phyloP scores from a whole-genome alignment of 768 basidiomycete species.

The Kwoniella europaea region DNA sequence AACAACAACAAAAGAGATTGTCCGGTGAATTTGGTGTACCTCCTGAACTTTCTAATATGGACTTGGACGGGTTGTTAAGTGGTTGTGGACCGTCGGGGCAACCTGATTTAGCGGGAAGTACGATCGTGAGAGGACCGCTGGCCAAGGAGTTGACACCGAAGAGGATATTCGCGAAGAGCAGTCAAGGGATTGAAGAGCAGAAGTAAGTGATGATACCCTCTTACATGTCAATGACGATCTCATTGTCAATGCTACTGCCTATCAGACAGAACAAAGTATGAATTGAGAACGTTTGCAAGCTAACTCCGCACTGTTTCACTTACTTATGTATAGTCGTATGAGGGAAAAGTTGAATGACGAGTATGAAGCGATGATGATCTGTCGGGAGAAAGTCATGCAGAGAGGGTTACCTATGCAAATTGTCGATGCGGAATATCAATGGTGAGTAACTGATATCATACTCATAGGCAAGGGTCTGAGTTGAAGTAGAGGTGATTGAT shows the following conservation, averaged over 20 bases:
- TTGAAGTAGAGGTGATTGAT: too few relatives aligned
- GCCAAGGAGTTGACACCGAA: conserved; percentile 97
- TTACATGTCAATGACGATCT: too few relatives aligned
- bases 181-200: conserved; percentile 70
- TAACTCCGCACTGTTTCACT: too few relatives aligned
- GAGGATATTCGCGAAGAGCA: conserved; percentile 88
- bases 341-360: conserved; percentile 87
- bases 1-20: not conserved
- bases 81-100: conserved; percentile 47
- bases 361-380: conserved; percentile 84
- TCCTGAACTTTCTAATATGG: conserved; percentile 35
- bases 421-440: conserved; percentile 97
- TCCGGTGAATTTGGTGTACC: conserved; percentile 10
- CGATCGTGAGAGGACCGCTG: conserved; percentile 52
- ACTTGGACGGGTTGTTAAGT: conserved; percentile 35
- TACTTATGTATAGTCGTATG: conserved; percentile 64
- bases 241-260: too few relatives aligned
- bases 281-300: too few relatives aligned
- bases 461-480: not conserved
- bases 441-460: conserved; percentile 65
- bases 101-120: conserved; percentile 26
- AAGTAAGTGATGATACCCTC: conserved; percentile 63
- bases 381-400: conserved; percentile 87
- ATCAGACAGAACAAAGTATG: too few relatives aligned
- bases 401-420: conserved; percentile 98